These are phyloP conservation scores for Dioscorea zingiberensis DNA, from an alignment of 106 monocot species.

Conservation along the genomic window DNA sequence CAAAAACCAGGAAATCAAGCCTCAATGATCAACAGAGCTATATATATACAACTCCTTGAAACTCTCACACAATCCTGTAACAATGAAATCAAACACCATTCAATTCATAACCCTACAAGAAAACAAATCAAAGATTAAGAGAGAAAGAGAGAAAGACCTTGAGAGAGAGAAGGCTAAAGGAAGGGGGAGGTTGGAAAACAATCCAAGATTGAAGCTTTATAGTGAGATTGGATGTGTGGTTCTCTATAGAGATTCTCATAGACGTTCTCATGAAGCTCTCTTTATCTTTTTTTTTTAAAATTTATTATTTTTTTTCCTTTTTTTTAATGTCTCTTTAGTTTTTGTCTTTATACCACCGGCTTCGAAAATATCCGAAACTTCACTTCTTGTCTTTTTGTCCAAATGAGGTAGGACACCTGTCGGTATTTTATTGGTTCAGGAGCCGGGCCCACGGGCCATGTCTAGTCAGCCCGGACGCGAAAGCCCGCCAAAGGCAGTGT, in stretches of 20 bases:
- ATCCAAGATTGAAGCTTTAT: slow-evolving; percentile 15
- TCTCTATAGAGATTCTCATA: slow-evolving; percentile 14
- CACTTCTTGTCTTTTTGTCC: slow-evolving; percentile 25
- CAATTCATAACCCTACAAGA: not conserved
- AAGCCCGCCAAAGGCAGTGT: slow-evolving; percentile 1
- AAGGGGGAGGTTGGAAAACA: not conserved
- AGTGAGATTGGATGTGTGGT: slow-evolving; percentile 3
- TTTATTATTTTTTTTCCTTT: no score
- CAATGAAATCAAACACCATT: not conserved
- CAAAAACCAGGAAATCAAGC: not conserved
- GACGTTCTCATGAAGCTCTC: slow-evolving; percentile 28
- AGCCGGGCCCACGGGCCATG: slow-evolving; percentile 9
- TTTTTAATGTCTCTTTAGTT: no score
- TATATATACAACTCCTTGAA: not conserved
- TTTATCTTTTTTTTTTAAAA: not conserved
- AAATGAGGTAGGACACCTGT: slow-evolving; percentile 2
- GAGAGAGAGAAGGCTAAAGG: not conserved
- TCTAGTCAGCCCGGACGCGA: slow-evolving; percentile 14
- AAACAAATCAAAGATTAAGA: not conserved
- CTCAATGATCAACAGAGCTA: not conserved
- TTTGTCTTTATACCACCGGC: slow-evolving; percentile 4
- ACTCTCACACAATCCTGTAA: slow-evolving; percentile 4
- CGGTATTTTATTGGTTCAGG: slow-evolving; percentile 4
- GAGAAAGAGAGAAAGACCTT: not conserved
- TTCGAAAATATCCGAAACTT: slow-evolving; percentile 23